phyloP scores from a whole-genome alignment of 129 eudicot species.

The Calendula officinalis region DNA sequence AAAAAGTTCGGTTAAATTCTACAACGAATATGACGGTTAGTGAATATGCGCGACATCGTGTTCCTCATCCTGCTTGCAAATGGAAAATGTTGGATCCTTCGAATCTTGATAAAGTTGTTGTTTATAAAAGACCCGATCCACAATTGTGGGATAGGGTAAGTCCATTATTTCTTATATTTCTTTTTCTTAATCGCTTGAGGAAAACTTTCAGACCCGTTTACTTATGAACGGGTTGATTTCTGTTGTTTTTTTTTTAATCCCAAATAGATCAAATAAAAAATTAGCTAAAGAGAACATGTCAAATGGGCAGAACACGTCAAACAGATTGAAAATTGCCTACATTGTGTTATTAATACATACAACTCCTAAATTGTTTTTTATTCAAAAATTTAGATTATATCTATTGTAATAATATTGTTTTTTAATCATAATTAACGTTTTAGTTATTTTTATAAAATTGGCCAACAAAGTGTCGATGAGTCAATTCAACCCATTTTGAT shows the following conservation, averaged over 20 bases:
- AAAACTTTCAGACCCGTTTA: background rate
- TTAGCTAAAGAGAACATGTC: no score
- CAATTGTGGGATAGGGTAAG: slow-evolving; percentile 91
- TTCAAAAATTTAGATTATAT: background rate
- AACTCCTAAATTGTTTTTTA: background rate
- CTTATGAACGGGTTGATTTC: background rate
- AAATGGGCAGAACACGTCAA: no score
- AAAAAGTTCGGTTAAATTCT: slow-evolving; percentile 48
- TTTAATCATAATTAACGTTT: no score
- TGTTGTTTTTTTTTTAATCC: background rate
- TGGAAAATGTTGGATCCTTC: slow-evolving; percentile 84
- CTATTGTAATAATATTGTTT: background rate
- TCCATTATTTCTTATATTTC: background rate
- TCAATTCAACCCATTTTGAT: no score
- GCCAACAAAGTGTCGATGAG: no score
- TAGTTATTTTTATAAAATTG: no score
- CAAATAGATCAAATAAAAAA: no score
- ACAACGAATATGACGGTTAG: slow-evolving; percentile 50
- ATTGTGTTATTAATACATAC: no score
- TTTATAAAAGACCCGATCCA: slow-evolving; percentile 72
- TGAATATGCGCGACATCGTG: slow-evolving; percentile 55
- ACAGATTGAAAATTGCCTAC: no score
- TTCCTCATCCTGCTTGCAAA: slow-evolving; percentile 70
- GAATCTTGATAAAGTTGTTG: slow-evolving; percentile 55
- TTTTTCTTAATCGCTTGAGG: background rate